A percentile compares a stretch with the other conserved stretches of the same genome.
Evolutionary conservation across 495 filamentous ascomycete species (phyloP).

Genomic region (Neurospora sp.): DNA sequence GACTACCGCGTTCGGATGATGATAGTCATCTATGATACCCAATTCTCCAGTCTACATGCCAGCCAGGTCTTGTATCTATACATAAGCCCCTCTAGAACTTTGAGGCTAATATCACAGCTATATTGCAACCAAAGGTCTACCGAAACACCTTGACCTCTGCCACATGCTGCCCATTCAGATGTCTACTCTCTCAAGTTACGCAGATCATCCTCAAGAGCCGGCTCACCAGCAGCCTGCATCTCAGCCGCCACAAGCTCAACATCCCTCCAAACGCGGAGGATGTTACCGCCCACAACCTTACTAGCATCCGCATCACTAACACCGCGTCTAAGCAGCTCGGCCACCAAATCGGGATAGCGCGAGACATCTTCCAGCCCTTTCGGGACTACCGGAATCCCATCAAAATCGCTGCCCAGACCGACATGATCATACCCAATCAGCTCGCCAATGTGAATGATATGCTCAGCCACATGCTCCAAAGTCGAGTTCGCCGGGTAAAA

Average conservation of each 20-base stretch:
- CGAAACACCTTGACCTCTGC: background rate
- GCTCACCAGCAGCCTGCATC: slow-evolving; percentile 49
- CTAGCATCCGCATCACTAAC: slow-evolving; percentile 55
- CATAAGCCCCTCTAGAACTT: background rate
- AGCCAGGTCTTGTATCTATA: background rate
- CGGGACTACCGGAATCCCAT: slow-evolving; percentile 51
- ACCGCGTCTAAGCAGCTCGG: slow-evolving; percentile 56
- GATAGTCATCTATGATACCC: background rate
- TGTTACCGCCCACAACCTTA: slow-evolving; percentile 62
- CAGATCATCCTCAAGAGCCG: slow-evolving; percentile 53
- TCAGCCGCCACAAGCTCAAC: slow-evolving; percentile 53
- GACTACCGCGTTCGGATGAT: background rate
- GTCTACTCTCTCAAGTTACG: background rate
- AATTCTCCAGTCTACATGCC: background rate
- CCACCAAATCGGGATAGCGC: slow-evolving; percentile 72
- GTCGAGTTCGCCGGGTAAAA: slow-evolving; percentile 58
- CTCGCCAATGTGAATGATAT: slow-evolving; percentile 59
- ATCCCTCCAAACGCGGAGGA: slow-evolving; percentile 67
- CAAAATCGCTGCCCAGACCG: slow-evolving; percentile 66
- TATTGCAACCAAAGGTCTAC: background rate
- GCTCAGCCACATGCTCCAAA: slow-evolving; percentile 64
- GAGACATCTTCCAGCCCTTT: slow-evolving; percentile 66
- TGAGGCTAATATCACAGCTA: background rate
- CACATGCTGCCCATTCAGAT: background rate
- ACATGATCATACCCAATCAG: slow-evolving; percentile 66